Conservation (phyloP, 345 rosid species). For the Cardamine chenopodiifolia region DNA sequence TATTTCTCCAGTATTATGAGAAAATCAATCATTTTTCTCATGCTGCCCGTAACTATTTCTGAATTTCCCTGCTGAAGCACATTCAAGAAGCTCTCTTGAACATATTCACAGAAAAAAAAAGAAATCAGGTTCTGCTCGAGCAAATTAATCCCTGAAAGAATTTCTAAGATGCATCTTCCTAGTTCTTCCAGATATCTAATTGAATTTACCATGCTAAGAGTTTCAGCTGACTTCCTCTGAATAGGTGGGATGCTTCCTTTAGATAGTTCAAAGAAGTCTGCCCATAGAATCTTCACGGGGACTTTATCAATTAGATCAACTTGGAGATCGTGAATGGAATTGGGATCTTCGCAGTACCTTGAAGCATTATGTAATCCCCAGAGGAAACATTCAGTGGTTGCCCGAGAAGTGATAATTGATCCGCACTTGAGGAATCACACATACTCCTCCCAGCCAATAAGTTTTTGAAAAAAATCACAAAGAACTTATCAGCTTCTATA, state of each 20-base stretch:
- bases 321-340: constrained; percentile 54
- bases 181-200: constrained; percentile 58
- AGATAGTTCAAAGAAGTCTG: constrained; percentile 52
- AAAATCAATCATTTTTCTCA: constrained; percentile 60
- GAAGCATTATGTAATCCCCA: constrained; percentile 81
- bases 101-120: constrained; percentile 54
- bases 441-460: constrained; percentile 81
- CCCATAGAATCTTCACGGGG: constrained; percentile 80
- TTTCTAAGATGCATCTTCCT: constrained; percentile 81
- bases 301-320: constrained; percentile 59
- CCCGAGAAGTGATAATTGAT: constrained; percentile 60
- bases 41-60: constrained; percentile 45
- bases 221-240: constrained; percentile 47
- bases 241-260: constrained; percentile 39
- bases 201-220: constrained; percentile 43
- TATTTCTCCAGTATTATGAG: constrained; percentile 54
- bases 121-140: constrained; percentile 62
- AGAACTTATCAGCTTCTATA: constrained; percentile 63
- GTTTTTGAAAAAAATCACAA: constrained; percentile 70
- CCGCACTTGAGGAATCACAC: constrained; percentile 54
- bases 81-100: constrained; percentile 60
- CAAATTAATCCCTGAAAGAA: constrained; percentile 60
- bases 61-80: constrained; percentile 52
- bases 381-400: constrained; percentile 78
- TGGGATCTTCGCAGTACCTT: constrained; percentile 61